These are phyloP conservation scores for Naumovozyma baii DNA, from an alignment of 805 yeast genomes.

Conservation along the genomic window DNA sequence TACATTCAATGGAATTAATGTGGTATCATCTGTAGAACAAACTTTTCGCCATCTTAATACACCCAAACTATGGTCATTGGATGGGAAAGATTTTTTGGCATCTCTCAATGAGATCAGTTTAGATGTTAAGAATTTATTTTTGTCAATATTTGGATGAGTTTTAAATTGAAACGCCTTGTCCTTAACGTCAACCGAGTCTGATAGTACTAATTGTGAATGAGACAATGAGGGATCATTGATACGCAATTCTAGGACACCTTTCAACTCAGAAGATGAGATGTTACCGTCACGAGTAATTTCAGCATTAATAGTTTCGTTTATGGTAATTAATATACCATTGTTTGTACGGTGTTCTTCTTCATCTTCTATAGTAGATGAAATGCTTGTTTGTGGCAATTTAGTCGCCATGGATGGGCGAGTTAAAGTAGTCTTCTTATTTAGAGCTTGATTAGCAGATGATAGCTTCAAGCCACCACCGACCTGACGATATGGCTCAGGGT, in stretches of 20 bases:
- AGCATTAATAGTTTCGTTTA: conserved; percentile 71
- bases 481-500: conserved; percentile 7
- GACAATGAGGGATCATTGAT: conserved; percentile 69
- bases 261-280: conserved; percentile 58
- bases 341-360: conserved; percentile 35
- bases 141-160: conserved; percentile 95
- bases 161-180: conserved; percentile 56
- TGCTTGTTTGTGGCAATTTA: not conserved
- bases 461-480: conserved; percentile 23
- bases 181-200: conserved; percentile 38
- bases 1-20: conserved; percentile 54
- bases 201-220: conserved; percentile 51
- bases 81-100: conserved; percentile 71
- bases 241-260: conserved; percentile 85
- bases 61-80: conserved; percentile 82
- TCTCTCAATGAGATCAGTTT: conserved; percentile 68
- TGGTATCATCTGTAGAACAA: conserved; percentile 49
- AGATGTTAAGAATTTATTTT: conserved; percentile 48
- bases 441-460: conserved; percentile 9
- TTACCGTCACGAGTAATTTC: conserved; percentile 79
- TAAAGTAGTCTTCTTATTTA: not conserved
- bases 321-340: conserved; percentile 69
- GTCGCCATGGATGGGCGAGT: not conserved
- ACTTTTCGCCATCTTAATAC: conserved; percentile 86
- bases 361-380: conserved; percentile 2